Evolutionary conservation across 441 rosid species (phyloP).

Genomic region (Populus hybrid): DNA sequence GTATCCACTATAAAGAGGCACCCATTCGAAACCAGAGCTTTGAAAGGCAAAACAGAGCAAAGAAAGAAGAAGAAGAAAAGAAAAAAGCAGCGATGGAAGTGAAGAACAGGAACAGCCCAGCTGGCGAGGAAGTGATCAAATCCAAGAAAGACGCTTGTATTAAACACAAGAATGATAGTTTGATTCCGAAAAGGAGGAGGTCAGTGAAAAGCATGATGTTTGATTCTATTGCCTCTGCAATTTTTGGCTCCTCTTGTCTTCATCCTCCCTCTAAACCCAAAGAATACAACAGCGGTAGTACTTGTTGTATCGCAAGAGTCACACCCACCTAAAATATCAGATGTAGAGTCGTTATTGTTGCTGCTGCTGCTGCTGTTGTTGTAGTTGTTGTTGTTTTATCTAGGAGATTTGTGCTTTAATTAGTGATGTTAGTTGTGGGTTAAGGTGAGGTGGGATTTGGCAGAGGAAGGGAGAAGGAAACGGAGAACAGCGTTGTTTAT

Average conservation of each 20-base stretch:
- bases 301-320: background rate
- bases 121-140: background rate
- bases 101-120: background rate
- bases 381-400: background rate
- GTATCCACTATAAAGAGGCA: background rate
- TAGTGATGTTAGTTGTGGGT: background rate
- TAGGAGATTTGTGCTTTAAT: background rate
- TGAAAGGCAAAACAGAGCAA: background rate
- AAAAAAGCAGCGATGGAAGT: background rate
- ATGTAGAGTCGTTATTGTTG: background rate
- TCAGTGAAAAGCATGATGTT: conserved; percentile 23
- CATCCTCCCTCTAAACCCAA: background rate
- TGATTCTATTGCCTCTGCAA: background rate
- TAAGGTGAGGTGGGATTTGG: background rate
- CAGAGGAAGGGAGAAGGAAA: background rate
- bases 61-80: background rate
- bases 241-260: background rate
- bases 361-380: background rate
- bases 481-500: background rate
- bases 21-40: background rate
- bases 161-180: conserved; percentile 11
- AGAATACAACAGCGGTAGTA: background rate
- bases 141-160: conserved; percentile 1
- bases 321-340: background rate
- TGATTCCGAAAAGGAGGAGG: conserved; percentile 18